These are phyloP conservation scores for Lophiotrema nucula DNA, from an alignment of 495 filamentous ascomycete species.

Conservation along the genomic window DNA sequence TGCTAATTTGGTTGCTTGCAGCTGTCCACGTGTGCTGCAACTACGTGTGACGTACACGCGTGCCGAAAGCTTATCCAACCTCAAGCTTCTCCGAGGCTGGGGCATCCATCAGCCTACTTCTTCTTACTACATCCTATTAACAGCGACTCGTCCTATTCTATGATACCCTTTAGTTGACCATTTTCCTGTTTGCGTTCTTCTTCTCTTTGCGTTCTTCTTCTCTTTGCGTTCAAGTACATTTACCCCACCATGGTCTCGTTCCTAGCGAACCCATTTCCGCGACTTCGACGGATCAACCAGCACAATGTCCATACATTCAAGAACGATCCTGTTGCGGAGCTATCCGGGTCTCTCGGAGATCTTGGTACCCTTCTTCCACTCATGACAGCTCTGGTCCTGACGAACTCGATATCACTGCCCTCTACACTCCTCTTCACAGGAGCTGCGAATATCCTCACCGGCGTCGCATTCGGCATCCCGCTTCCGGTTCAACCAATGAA, in stretches of 20 bases:
- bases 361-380: constrained; percentile 88
- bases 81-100: background rate
- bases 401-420: constrained; percentile 72
- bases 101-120: background rate
- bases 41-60: background rate
- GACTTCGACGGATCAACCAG: constrained; percentile 23
- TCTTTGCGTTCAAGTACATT: background rate
- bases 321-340: constrained; percentile 66
- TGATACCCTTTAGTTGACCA: too few species aligned
- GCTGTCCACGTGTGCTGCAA: background rate
- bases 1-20: background rate
- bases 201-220: background rate
- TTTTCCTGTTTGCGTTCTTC: background rate
- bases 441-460: constrained; percentile 79
- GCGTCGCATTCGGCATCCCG: constrained; percentile 78
- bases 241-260: background rate
- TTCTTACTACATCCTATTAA: background rate
- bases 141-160: background rate
- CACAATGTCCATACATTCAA: constrained; percentile 55
- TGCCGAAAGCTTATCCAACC: background rate
- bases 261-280: constrained; percentile 8
- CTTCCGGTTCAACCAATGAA: constrained; percentile 71
- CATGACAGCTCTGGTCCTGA: constrained; percentile 75
- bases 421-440: constrained; percentile 86
- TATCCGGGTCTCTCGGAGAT: constrained; percentile 88